Conservation (phyloP, 2,329 filamentous ascomycete genomes). For the Fonsecaea erecta region DNA sequence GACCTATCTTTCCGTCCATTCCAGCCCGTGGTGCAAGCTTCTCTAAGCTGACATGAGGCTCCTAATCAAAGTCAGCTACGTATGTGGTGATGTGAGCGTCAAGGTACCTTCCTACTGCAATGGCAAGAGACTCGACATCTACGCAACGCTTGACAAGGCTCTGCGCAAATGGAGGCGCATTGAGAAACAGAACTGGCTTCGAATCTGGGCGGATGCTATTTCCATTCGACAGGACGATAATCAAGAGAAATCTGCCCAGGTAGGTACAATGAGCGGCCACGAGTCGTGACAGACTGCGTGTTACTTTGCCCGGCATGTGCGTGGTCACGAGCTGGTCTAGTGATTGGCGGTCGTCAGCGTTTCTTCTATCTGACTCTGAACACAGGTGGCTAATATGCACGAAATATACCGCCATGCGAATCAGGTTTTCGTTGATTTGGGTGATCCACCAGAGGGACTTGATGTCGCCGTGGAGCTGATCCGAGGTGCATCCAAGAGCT, state of each 20-base stretch:
- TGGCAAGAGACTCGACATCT: slow-evolving; percentile 1
- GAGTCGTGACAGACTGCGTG: background rate
- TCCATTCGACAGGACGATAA: background rate
- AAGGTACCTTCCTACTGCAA: background rate
- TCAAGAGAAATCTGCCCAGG: background rate
- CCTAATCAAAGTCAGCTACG: background rate
- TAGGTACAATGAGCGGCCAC: background rate
- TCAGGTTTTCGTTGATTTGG: background rate
- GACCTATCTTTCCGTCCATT: background rate
- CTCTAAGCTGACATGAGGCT: background rate
- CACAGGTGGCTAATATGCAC: background rate
- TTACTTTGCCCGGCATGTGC: too few species aligned
- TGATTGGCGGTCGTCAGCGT: background rate
- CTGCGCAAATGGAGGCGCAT: slow-evolving; percentile 1
- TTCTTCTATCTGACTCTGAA: background rate
- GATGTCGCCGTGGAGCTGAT: background rate
- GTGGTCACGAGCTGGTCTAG: too few species aligned
- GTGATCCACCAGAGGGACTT: background rate
- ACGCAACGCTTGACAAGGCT: background rate
- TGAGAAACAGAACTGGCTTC: background rate
- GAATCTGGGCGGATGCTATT: background rate
- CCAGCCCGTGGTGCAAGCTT: background rate
- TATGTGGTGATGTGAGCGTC: background rate
- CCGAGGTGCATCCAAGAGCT: background rate
- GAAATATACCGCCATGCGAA: background rate